phyloP scores from a whole-genome alignment of 345 rosid genomes.

The Eucalyptus urophylla region DNA sequence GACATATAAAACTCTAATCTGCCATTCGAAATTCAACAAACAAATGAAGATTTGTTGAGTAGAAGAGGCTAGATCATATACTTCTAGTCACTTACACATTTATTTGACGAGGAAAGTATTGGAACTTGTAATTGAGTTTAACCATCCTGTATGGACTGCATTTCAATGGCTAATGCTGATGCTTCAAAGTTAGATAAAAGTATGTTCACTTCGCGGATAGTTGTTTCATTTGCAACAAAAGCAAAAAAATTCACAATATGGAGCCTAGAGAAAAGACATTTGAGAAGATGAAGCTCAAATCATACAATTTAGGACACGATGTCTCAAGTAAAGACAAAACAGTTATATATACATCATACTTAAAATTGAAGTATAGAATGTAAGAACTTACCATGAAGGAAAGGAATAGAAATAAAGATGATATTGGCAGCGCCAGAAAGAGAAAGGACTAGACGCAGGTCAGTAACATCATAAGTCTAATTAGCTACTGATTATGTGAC shows the following conservation, averaged over 20 bases:
- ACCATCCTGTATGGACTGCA: not conserved
- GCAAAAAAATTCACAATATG: not conserved
- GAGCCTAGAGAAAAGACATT: no score
- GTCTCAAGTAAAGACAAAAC: not conserved
- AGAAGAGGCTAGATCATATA: not conserved
- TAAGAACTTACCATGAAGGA: slow-evolving; percentile 71
- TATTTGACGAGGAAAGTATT: not conserved
- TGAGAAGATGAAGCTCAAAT: not conserved
- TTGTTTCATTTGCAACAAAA: not conserved
- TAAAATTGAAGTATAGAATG: not conserved
- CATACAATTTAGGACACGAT: not conserved
- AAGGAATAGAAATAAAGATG: slow-evolving; percentile 76
- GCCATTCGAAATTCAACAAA: not conserved
- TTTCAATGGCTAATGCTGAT: not conserved
- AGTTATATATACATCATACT: not conserved
- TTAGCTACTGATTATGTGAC: no score
- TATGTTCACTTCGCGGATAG: not conserved
- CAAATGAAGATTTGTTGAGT: not conserved
- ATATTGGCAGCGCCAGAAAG: slow-evolving; percentile 70
- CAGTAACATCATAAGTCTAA: no score
- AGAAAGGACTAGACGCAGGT: not conserved
- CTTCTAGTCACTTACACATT: not conserved
- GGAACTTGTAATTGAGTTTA: not conserved
- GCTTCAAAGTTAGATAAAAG: not conserved
- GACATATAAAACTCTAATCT: slow-evolving; percentile 61